Conservation (phyloP, 768 basidiomycete species). For the Agaricus blazei region DNA sequence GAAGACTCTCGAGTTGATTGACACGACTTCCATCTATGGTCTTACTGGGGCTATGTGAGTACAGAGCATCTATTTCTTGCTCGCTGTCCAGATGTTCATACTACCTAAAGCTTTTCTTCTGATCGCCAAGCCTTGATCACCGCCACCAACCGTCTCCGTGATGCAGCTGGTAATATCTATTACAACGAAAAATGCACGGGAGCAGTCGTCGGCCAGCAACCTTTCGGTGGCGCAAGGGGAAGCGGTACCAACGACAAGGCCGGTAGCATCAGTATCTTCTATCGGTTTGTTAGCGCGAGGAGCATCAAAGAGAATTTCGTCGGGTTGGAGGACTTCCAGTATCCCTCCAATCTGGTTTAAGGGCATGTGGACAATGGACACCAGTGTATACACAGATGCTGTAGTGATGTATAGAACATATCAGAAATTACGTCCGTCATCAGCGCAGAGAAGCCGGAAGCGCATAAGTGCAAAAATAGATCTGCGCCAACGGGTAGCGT, state of each 20-base stretch:
- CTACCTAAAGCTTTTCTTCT: constrained; percentile 60
- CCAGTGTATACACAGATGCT: too few species aligned
- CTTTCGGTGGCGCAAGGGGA: constrained; percentile 90
- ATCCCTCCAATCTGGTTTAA: constrained; percentile 83
- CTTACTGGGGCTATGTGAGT: constrained; percentile 92
- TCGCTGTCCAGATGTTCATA: constrained; percentile 10
- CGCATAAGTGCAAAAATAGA: too few species aligned
- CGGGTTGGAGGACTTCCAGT: constrained; percentile 69
- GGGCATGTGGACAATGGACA: background rate
- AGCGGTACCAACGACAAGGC: constrained; percentile 99
- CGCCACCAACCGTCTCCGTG: constrained; percentile 79
- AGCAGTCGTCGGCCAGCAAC: constrained; percentile 96
- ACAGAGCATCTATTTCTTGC: background rate
- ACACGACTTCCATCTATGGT: constrained; percentile 82
- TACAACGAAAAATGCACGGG: constrained; percentile 99
- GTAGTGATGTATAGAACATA: background rate
- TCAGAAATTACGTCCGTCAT: too few species aligned
- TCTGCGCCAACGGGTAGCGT: background rate
- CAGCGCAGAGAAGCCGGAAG: too few species aligned
- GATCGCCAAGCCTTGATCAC: constrained; percentile 77
- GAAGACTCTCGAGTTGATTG: constrained; percentile 80
- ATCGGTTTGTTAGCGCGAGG: constrained; percentile 80
- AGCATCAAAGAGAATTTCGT: constrained; percentile 98
- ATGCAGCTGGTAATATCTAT: constrained; percentile 95
- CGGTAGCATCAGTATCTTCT: constrained; percentile 65